Evolutionary conservation across 2,329 filamentous ascomycete genomes (phyloP).

Genomic region (Raffaelea albimanens): DNA sequence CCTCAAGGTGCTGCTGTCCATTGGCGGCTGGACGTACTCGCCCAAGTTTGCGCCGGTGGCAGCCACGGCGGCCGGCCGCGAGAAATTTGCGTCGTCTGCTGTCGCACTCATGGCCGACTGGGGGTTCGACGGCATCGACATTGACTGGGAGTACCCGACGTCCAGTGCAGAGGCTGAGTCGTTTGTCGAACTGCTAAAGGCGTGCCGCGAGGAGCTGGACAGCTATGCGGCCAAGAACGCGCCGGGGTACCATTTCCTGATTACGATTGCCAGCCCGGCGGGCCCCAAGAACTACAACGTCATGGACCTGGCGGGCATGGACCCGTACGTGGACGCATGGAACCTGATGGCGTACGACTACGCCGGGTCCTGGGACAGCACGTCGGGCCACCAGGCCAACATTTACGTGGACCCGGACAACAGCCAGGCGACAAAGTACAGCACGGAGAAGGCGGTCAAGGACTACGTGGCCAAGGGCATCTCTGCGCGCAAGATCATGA

Average conservation of each 20-base stretch:
- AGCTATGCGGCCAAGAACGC: constrained; percentile 19
- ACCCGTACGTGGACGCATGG: constrained; percentile 41
- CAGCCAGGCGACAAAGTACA: constrained; percentile 55
- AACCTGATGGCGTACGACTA: constrained; percentile 62
- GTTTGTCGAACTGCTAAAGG: constrained; percentile 32
- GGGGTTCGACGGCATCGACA: constrained; percentile 47
- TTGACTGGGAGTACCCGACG: constrained; percentile 47
- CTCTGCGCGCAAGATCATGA: constrained; percentile 52
- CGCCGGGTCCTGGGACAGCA: constrained; percentile 55
- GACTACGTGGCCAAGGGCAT: constrained; percentile 55
- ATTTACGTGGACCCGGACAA: constrained; percentile 45
- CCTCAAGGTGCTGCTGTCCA: constrained; percentile 69
- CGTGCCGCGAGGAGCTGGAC: constrained; percentile 28
- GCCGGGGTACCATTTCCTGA: constrained; percentile 21
- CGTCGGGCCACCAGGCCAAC: constrained; percentile 59
- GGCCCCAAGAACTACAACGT: constrained; percentile 32
- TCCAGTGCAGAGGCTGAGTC: constrained; percentile 28
- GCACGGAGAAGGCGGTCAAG: constrained; percentile 53
- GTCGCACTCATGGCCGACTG: constrained; percentile 61
- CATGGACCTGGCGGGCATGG: constrained; percentile 36
- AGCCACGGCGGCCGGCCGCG: constrained; percentile 50
- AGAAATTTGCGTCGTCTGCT: constrained; percentile 57
- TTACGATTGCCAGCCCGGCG: constrained; percentile 27
- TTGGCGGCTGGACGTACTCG: constrained; percentile 75
- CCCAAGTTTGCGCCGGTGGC: constrained; percentile 57